Evolutionary conservation across 805 yeast genomes (phyloP).

Genomic region (Saturnispora gosingensis): DNA sequence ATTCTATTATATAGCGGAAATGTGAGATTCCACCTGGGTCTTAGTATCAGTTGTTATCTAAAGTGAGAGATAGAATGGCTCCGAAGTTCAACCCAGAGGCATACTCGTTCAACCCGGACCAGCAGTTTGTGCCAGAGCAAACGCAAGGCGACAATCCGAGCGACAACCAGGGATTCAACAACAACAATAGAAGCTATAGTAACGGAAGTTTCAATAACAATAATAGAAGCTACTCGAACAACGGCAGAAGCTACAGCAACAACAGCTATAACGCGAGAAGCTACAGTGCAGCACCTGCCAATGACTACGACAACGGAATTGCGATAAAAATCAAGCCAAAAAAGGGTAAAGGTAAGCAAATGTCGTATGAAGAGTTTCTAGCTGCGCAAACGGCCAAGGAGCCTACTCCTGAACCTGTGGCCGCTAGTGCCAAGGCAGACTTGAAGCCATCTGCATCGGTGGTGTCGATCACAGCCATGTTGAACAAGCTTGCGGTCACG

Average conservation of each 20-base stretch:
- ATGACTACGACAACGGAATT: neutral
- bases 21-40: neutral
- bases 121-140: slow-evolving; percentile 12
- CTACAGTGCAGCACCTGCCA: neutral
- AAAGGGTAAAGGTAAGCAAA: slow-evolving; percentile 2
- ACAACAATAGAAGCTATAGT: neutral
- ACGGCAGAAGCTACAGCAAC: neutral
- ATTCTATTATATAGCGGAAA: neutral
- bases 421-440: neutral
- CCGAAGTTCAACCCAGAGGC: slow-evolving; percentile 34
- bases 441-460: slow-evolving; percentile 33
- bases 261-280: neutral
- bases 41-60: neutral
- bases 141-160: slow-evolving; percentile 3
- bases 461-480: slow-evolving; percentile 60
- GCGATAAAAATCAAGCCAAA: slow-evolving; percentile 3
- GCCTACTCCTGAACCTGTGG: neutral
- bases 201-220: neutral
- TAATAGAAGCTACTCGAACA: neutral
- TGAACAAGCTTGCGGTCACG: slow-evolving; percentile 51
- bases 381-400: neutral
- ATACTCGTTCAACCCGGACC: slow-evolving; percentile 25
- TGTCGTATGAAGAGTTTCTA: slow-evolving; percentile 2
- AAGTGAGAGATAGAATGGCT: slow-evolving; percentile 22
- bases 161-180: slow-evolving; percentile 1